Percentiles rank a stretch among this genome's conserved stretches.
These are phyloP conservation scores for Eragrostis nindensis DNA, from an alignment of 176 grass and related monocot genomes.

Conservation along the genomic window DNA sequence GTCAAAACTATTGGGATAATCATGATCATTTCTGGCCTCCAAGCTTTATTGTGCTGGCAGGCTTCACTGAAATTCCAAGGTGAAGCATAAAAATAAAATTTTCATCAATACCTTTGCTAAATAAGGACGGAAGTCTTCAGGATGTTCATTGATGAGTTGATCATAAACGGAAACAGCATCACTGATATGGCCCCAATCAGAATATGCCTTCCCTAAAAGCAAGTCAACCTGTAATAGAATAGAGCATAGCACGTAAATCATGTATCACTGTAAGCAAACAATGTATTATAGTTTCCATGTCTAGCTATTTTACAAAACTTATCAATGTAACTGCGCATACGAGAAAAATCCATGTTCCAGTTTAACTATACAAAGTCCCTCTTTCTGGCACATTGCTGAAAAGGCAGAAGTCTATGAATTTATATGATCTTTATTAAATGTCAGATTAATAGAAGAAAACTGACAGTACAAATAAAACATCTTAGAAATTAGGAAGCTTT, in stretches of 20 bases:
- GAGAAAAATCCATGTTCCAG: background rate
- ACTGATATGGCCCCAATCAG: slow-evolving; percentile 82
- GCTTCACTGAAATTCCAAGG: background rate
- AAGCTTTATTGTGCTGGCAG: slow-evolving; percentile 14
- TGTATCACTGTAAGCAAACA: slow-evolving; percentile 4
- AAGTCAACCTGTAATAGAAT: slow-evolving; percentile 65
- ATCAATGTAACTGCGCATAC: background rate
- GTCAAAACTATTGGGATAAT: slow-evolving; percentile 17
- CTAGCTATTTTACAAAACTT: background rate
- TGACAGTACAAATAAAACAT: background rate
- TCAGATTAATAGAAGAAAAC: background rate
- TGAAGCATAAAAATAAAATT: slow-evolving; percentile 8
- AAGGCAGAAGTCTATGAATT: background rate
- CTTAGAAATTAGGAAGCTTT: background rate
- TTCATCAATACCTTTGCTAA: slow-evolving; percentile 73
- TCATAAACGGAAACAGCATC: slow-evolving; percentile 94
- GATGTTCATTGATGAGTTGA: slow-evolving; percentile 80
- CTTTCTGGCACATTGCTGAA: background rate
- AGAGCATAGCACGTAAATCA: slow-evolving; percentile 17
- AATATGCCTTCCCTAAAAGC: slow-evolving; percentile 92
- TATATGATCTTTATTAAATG: background rate
- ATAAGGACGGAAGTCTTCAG: slow-evolving; percentile 92
- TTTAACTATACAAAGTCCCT: background rate
- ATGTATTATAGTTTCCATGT: background rate
- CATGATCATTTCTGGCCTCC: background rate